Evolutionary conservation across 495 filamentous ascomycete species (phyloP).

Genomic region (Penicillium goetzii): DNA sequence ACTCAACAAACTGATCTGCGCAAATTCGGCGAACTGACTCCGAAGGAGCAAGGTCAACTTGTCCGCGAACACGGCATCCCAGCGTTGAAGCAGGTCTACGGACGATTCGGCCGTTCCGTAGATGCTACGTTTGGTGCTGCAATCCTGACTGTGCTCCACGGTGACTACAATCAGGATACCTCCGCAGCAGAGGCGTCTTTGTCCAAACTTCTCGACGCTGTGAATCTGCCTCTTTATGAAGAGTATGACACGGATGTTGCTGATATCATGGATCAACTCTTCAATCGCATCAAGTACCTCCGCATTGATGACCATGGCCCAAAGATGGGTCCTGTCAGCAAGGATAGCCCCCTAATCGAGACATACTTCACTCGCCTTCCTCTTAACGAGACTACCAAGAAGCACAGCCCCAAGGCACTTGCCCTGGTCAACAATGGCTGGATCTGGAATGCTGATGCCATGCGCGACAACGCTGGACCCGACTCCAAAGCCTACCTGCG

Average conservation of each 20-base stretch:
- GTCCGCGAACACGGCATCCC: constrained; percentile 65
- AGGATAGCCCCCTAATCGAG: constrained; percentile 83
- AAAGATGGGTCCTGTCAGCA: constrained; percentile 77
- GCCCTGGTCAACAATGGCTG: constrained; percentile 96
- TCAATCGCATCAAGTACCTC: constrained; percentile 91
- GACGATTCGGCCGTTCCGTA: constrained; percentile 71
- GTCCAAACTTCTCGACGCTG: constrained; percentile 71
- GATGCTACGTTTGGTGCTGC: constrained; percentile 71
- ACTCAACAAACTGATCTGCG: constrained; percentile 42
- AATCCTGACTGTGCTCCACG: constrained; percentile 69
- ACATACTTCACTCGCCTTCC: constrained; percentile 94
- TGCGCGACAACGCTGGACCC: constrained; percentile 91
- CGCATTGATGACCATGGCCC: constrained; percentile 91
- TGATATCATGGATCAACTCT: constrained; percentile 85
- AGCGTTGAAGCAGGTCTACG: constrained; percentile 72
- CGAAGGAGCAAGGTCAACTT: constrained; percentile 65
- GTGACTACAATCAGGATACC: constrained; percentile 59
- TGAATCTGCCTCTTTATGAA: constrained; percentile 84
- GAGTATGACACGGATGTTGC: constrained; percentile 87
- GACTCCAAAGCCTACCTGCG: constrained; percentile 87
- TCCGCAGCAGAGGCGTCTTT: constrained; percentile 55
- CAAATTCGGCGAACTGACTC: constrained; percentile 52
- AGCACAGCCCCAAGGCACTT: constrained; percentile 74
- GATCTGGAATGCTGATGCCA: constrained; percentile 96
- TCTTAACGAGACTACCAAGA: constrained; percentile 72